Base-by-base conservation (phyloP, 176 grass and related monocot genomes). In the Oryza brachyantha region DNA sequence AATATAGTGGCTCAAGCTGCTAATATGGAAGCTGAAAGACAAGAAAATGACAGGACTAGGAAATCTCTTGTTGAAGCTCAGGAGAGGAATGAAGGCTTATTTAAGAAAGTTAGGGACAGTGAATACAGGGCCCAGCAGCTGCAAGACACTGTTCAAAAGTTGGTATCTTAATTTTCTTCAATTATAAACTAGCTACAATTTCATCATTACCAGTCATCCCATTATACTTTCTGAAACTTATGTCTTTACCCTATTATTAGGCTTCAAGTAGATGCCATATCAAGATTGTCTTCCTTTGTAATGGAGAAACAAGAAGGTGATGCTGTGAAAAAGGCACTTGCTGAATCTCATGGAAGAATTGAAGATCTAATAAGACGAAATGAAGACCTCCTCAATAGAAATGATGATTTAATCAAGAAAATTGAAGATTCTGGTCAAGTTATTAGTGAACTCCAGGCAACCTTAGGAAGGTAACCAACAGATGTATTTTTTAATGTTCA, bases 181-280 rank as follows among this genome's bases (percentile, higher is more conserved):
- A 22, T 74, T 21, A 5, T 79, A 35, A 46, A 26, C 32, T 5
- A 24, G 43, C 70, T 75, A 70, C 10, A 75, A 35, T 70, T 21
- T 19, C 41, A 29, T 84, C 28, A 81, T 45, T 81, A 43, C 42
- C n/a, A 4, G 61, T 71, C 13, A 84, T 76, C 61, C 5, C 64
- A 11, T 65, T 63, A 34, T 72, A 61, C 13, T 78, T 72, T 78
- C 11, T 31, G 60, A 83, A 61, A 78, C 68, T 88, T 61, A 79
- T 59, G 4, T 48, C 6, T 83, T 73, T 29, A 67, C 14, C 5
- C 10, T n/a, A n/a, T n/a, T n/a, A 74, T 68, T 32, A 88, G 86
- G 86, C 86, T 88, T 84, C 86, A 88, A 73, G 75, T 88, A 62
- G 86, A 88, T 79, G 86, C 82, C 63, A 84, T 89, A 85, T 89